Evolutionary conservation across 2,329 filamentous ascomycete genomes (phyloP).

Genomic region (Ciborinia camelliae): DNA sequence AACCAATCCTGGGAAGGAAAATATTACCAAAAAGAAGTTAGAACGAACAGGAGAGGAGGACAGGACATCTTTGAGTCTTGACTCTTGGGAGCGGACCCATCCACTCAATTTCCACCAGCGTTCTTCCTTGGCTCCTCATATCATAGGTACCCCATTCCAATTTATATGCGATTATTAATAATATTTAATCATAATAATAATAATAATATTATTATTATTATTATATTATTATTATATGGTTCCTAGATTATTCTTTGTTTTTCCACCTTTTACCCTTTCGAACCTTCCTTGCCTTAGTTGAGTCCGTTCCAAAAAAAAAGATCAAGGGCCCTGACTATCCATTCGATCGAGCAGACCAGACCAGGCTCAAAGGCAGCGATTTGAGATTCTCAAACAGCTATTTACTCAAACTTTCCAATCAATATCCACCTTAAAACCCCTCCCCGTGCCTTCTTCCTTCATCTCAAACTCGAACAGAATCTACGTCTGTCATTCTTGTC

Average conservation of each 20-base stretch:
- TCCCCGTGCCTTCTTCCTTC: slow-evolving; percentile 12
- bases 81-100: slow-evolving; percentile 1
- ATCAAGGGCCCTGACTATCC: slow-evolving; percentile 7
- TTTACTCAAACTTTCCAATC: slow-evolving; percentile 7
- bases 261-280: neutral
- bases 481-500: slow-evolving; percentile 20
- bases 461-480: slow-evolving; percentile 16
- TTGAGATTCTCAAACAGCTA: slow-evolving; percentile 17
- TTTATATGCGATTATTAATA: neutral
- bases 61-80: too few relatives aligned
- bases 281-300: neutral
- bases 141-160: neutral
- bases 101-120: slow-evolving; percentile 3
- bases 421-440: slow-evolving; percentile 18
- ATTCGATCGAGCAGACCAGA: slow-evolving; percentile 8
- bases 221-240: neutral
- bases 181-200: neutral
- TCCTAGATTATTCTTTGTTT: too few relatives aligned
- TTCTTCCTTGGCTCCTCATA: slow-evolving; percentile 6
- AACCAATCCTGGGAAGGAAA: neutral
- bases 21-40: slow-evolving; percentile 5
- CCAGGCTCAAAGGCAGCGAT: slow-evolving; percentile 5
- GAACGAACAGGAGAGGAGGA: neutral
- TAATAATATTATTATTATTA: neutral
- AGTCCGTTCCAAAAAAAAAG: neutral